Evolutionary conservation across 139 green algal genomes (phyloP).

Genomic region (Edaphochlamys debaryana): DNA sequence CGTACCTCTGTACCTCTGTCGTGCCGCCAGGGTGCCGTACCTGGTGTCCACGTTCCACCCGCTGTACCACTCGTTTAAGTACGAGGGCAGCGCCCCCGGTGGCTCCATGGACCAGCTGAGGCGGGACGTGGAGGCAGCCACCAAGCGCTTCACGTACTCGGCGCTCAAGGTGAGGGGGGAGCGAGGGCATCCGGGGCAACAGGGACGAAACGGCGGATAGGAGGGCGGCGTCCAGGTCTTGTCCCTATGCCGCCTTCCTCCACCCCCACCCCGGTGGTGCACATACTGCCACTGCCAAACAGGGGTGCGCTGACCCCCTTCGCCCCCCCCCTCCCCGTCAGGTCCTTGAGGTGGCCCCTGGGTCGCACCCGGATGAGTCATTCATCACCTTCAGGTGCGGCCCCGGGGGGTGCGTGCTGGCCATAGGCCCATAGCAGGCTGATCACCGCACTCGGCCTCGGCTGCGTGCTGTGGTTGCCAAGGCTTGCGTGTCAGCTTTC

Average conservation of each 20-base stretch:
- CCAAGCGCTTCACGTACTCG: not conserved
- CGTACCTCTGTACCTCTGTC: no score
- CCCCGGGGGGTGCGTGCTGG: no score
- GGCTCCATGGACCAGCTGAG: slow-evolving; percentile 4
- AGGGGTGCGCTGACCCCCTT: no score
- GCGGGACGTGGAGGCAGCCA: slow-evolving; percentile 16
- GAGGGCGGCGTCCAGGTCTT: not conserved
- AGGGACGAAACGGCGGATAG: not conserved
- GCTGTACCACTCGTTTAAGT: slow-evolving; percentile 20
- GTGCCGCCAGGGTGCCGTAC: slow-evolving; percentile 1
- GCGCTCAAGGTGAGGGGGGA: not conserved
- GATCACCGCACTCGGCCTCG: no score
- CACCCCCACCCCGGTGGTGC: no score
- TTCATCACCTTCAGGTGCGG: slow-evolving; percentile 29
- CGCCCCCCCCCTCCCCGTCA: no score
- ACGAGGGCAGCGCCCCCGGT: not conserved
- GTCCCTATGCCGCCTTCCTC: not conserved
- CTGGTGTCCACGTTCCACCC: slow-evolving; percentile 26
- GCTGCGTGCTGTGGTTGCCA: no score
- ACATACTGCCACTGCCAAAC: no score
- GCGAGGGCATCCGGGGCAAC: not conserved
- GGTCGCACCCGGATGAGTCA: not conserved
- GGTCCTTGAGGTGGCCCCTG: not conserved
- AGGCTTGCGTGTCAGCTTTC: no score
- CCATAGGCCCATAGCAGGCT: no score